These are phyloP conservation scores for Vinca minor DNA, from an alignment of 257 asterid species.

Conservation along the genomic window DNA sequence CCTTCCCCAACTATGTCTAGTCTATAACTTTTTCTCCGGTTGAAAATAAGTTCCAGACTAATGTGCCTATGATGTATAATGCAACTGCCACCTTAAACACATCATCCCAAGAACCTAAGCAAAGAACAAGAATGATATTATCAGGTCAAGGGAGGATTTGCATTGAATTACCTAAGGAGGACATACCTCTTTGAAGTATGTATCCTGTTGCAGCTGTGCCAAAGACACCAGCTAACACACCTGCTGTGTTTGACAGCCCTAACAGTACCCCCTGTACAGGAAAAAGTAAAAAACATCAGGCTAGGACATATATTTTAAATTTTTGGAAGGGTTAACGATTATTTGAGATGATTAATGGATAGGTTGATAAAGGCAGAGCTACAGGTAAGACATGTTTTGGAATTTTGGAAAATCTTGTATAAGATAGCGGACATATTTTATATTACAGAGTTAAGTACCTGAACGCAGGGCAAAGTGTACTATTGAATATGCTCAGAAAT, in stretches of 20 bases:
- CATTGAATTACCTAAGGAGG: neutral
- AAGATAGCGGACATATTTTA: neutral
- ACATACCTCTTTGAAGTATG: conserved; percentile 82
- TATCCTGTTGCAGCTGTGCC: conserved; percentile 99
- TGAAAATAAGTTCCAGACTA: conserved; percentile 78
- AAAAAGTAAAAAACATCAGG: neutral
- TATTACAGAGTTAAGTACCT: neutral
- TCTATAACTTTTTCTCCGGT: conserved; percentile 83
- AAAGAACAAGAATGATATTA: neutral
- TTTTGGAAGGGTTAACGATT: neutral
- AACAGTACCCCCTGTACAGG: conserved; percentile 65
- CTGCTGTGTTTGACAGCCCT: conserved; percentile 93
- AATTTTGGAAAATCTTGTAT: neutral
- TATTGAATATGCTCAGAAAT: neutral
- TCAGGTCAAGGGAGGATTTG: neutral
- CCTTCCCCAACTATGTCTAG: conserved; percentile 19
- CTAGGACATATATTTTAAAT: neutral
- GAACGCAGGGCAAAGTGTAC: neutral
- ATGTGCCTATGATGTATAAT: conserved; percentile 70
- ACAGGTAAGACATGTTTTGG: neutral
- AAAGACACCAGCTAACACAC: conserved; percentile 92
- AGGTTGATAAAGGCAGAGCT: conserved; percentile 2
- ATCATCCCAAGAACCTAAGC: conserved; percentile 91
- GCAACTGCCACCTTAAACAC: conserved; percentile 79
- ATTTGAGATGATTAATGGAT: neutral